phyloP scores from a whole-genome alignment of 2,329 filamentous ascomycete species.

The Graphilbum sp. region DNA sequence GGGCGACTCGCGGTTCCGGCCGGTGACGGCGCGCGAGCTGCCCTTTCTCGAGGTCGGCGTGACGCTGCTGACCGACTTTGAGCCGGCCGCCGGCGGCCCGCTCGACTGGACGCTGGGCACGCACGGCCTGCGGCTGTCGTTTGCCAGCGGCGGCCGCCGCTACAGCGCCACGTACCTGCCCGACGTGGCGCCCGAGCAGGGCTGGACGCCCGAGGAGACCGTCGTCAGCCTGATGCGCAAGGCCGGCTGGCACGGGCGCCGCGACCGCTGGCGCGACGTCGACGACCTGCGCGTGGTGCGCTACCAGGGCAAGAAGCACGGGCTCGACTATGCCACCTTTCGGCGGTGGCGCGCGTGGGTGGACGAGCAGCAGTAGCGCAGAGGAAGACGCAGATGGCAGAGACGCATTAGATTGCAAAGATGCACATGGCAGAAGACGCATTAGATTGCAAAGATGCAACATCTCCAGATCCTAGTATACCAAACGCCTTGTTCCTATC shows the following conservation, averaged over 20 bases:
- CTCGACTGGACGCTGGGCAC: slow-evolving; percentile 77
- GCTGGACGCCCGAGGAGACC: slow-evolving; percentile 88
- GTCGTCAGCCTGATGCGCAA: slow-evolving; percentile 83
- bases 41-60: slow-evolving; percentile 47
- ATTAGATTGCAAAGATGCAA: too few relatives aligned
- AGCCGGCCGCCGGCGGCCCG: slow-evolving; percentile 46
- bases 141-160: slow-evolving; percentile 54
- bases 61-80: slow-evolving; percentile 75
- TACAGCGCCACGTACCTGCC: slow-evolving; percentile 78
- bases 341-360: slow-evolving; percentile 67
- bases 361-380: slow-evolving; percentile 12
- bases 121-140: slow-evolving; percentile 78
- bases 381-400: neutral
- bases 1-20: slow-evolving; percentile 44
- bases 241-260: slow-evolving; percentile 78
- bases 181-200: slow-evolving; percentile 81
- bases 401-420: neutral
- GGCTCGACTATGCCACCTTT: slow-evolving; percentile 56
- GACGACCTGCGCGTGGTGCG: slow-evolving; percentile 55
- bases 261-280: slow-evolving; percentile 63
- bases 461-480: too few relatives aligned
- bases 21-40: slow-evolving; percentile 37
- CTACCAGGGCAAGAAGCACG: slow-evolving; percentile 74
- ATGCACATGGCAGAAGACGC: too few relatives aligned
- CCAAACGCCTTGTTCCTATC: too few relatives aligned